These are phyloP conservation scores for Phaeosphaeria sp. DNA, from an alignment of 2,329 filamentous ascomycete genomes.

Conservation along the genomic window DNA sequence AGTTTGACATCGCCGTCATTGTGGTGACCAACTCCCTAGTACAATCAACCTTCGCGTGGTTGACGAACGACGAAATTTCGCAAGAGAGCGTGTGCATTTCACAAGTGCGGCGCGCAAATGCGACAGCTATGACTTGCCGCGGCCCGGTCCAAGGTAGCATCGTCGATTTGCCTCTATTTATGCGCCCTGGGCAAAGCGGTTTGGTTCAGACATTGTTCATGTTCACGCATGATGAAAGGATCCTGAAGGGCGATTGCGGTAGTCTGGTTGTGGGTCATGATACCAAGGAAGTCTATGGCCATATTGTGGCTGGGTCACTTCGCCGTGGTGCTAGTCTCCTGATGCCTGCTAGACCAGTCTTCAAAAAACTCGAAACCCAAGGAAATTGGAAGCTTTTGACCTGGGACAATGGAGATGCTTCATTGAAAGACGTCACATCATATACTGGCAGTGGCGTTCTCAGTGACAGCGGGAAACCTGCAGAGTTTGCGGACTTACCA, in stretches of 20 bases:
- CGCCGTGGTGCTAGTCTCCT: neutral
- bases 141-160: neutral
- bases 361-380: neutral
- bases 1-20: neutral
- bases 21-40: neutral
- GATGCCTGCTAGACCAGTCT: neutral
- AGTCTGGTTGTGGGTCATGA: neutral
- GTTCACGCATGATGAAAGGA: neutral
- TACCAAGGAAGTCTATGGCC: neutral
- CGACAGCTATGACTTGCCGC: neutral
- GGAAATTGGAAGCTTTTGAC: neutral
- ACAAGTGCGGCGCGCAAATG: neutral
- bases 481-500: too few relatives aligned
- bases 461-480: neutral
- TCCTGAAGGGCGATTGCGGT: neutral
- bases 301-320: neutral
- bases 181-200: neutral
- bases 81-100: neutral
- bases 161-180: neutral
- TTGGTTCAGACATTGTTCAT: neutral
- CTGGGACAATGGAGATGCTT: neutral
- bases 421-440: neutral
- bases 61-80: neutral
- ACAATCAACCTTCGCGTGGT: too few relatives aligned
- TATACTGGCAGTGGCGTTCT: neutral